These are phyloP conservation scores for Coprinellus aureogranulatus DNA, from an alignment of 768 basidiomycete genomes.

Conservation along the genomic window DNA sequence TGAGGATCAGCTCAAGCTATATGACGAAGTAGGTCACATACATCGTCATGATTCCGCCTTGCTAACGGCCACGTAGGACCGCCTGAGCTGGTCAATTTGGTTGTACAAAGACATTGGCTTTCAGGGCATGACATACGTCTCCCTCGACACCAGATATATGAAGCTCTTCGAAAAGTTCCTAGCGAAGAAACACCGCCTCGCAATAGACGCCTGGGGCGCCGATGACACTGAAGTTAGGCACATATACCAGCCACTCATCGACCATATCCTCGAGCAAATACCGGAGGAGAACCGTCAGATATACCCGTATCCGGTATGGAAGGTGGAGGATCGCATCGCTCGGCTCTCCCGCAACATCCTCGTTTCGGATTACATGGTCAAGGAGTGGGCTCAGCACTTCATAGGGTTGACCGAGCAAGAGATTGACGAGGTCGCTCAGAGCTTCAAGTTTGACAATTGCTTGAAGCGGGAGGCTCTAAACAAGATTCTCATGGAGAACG, in stretches of 20 bases:
- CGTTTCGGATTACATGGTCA: constrained; percentile 66
- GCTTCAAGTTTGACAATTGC: constrained; percentile 72
- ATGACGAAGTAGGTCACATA: constrained; percentile 48
- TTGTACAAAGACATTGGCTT: constrained; percentile 85
- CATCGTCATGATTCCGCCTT: background rate
- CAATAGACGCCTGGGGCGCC: constrained; percentile 77
- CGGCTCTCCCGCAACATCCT: constrained; percentile 66
- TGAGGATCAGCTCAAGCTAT: constrained; percentile 71
- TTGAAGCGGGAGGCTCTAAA: constrained; percentile 67
- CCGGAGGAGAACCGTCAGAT: constrained; percentile 49
- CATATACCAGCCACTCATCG: constrained; percentile 63
- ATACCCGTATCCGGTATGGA: constrained; percentile 68
- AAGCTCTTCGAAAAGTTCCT: constrained; percentile 66
- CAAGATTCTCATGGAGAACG: constrained; percentile 45
- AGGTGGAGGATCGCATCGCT: constrained; percentile 49
- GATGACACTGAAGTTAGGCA: constrained; percentile 55
- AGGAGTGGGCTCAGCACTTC: constrained; percentile 74
- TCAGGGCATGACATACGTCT: constrained; percentile 80
- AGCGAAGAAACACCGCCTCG: constrained; percentile 74
- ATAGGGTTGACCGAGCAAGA: constrained; percentile 54
- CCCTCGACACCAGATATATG: constrained; percentile 70
- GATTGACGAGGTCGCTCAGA: constrained; percentile 71
- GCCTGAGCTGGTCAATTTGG: constrained; percentile 82
- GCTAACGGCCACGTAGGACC: constrained; percentile 39
- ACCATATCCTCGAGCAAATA: constrained; percentile 59